Evolutionary conservation across 75 land plant species (phyloP).

Genomic region (Cunninghamia lanceolata): DNA sequence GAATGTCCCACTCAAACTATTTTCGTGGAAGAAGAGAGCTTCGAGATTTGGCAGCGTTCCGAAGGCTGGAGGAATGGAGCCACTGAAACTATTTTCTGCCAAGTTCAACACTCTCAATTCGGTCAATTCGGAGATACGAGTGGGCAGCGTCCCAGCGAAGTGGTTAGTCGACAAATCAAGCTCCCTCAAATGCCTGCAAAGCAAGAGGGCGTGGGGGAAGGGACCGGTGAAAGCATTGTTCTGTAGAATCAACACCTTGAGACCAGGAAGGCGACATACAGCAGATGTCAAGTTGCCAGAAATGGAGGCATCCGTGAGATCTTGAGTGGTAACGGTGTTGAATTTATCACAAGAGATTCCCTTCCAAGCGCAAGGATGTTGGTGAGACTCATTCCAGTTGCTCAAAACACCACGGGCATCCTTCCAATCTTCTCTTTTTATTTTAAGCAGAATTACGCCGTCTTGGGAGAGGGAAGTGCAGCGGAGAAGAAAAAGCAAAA

Average conservation of each 20-base stretch:
- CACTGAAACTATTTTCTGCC: conserved; percentile 33
- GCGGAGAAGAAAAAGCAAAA: too few species aligned
- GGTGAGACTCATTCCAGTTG: neutral
- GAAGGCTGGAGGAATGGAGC: conserved; percentile 38
- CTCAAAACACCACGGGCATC: neutral
- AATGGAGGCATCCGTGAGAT: conserved; percentile 30
- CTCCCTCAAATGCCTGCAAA: too few species aligned
- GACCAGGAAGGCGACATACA: too few species aligned
- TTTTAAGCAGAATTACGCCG: too few species aligned
- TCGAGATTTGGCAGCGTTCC: conserved; percentile 38
- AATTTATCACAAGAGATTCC: conserved; percentile 18
- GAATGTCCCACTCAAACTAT: too few species aligned
- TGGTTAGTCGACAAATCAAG: neutral
- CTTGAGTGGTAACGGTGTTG: conserved; percentile 23
- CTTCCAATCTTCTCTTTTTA: neutral
- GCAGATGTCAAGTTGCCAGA: conserved; percentile 37
- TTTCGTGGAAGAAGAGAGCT: conserved; percentile 25
- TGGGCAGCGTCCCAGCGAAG: conserved; percentile 50
- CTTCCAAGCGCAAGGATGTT: conserved; percentile 27
- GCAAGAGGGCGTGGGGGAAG: conserved; percentile 30
- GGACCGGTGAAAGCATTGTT: too few species aligned
- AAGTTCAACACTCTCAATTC: conserved; percentile 35
- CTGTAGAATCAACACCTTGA: too few species aligned
- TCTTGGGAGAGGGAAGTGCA: too few species aligned
- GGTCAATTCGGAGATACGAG: conserved; percentile 35